Conservation (phyloP, 352 stramenopile species). For the Pythium monospermum region DNA sequence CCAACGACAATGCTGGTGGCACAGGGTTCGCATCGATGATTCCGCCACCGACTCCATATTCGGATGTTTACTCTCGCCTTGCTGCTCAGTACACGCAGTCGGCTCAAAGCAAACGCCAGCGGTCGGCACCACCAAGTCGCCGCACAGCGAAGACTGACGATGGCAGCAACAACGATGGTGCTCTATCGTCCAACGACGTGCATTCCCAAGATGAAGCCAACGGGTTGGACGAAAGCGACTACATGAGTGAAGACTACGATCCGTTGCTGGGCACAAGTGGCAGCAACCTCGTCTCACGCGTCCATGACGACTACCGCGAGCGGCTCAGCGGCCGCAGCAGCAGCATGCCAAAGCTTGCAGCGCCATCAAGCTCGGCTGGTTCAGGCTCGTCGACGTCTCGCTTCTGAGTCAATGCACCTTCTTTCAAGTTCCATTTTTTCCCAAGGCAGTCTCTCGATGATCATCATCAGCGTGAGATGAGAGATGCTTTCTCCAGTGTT, state of each 20-base stretch:
- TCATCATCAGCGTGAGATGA: too few species aligned
- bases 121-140: conserved; percentile 23
- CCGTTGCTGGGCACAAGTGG: conserved; percentile 48
- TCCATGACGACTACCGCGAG: conserved; percentile 75
- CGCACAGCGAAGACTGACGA: conserved; percentile 30
- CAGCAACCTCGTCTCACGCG: conserved; percentile 55
- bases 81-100: conserved; percentile 79
- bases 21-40: conserved; percentile 19
- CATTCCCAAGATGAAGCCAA: conserved; percentile 35
- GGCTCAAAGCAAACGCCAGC: conserved; percentile 76
- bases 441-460: too few species aligned
- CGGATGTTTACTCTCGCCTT: conserved; percentile 78
- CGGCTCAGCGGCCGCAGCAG: conserved; percentile 47
- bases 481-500: too few species aligned
- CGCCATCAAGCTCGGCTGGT: conserved; percentile 8
- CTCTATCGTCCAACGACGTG: neutral
- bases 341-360: conserved; percentile 20
- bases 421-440: too few species aligned
- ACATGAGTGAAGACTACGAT: conserved; percentile 41
- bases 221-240: conserved; percentile 19
- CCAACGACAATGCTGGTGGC: conserved; percentile 19
- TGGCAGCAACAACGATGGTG: conserved; percentile 13
- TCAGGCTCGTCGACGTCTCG: too few species aligned
- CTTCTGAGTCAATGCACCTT: conserved; percentile 4
- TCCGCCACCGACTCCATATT: conserved; percentile 49